Conservation (phyloP, 768 basidiomycete genomes). For the Amanita muscaria region DNA sequence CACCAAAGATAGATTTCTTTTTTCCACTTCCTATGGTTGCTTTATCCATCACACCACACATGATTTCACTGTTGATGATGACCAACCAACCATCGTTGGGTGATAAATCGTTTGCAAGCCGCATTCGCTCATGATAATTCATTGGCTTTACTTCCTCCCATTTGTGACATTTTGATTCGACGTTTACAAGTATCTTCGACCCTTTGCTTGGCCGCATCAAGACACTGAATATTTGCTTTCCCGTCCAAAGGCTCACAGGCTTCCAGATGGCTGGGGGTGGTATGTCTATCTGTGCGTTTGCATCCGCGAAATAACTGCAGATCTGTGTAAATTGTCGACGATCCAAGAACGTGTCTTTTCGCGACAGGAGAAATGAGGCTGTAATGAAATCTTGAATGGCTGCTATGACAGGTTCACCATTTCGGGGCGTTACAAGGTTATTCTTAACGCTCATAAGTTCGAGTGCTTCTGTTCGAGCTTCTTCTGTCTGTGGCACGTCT, state of each 20-base stretch:
- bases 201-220: conserved; percentile 90
- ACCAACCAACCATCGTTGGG: conserved; percentile 99
- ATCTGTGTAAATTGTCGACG: conserved; percentile 94
- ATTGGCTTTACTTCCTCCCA: conserved; percentile 63
- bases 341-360: conserved; percentile 88
- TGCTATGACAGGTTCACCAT: conserved; percentile 98
- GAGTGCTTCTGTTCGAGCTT: conserved; percentile 92
- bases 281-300: conserved; percentile 85
- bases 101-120: conserved; percentile 71
- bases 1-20: conserved; percentile 98
- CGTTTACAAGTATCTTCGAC: conserved; percentile 82
- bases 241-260: conserved; percentile 90
- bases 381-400: conserved; percentile 99
- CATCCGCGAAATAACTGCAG: conserved; percentile 90
- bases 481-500: conserved; percentile 99
- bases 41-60: conserved; percentile 99
- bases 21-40: conserved; percentile 96
- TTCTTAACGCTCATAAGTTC: conserved; percentile 96
- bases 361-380: conserved; percentile 91
- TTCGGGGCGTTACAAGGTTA: conserved; percentile 95
- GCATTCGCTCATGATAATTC: conserved; percentile 52
- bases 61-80: conserved; percentile 94
- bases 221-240: conserved; percentile 97
- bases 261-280: conserved; percentile 94
- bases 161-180: conserved; percentile 93